These are phyloP conservation scores for Nemophila menziesii DNA, from an alignment of 257 asterid species.

Conservation along the genomic window DNA sequence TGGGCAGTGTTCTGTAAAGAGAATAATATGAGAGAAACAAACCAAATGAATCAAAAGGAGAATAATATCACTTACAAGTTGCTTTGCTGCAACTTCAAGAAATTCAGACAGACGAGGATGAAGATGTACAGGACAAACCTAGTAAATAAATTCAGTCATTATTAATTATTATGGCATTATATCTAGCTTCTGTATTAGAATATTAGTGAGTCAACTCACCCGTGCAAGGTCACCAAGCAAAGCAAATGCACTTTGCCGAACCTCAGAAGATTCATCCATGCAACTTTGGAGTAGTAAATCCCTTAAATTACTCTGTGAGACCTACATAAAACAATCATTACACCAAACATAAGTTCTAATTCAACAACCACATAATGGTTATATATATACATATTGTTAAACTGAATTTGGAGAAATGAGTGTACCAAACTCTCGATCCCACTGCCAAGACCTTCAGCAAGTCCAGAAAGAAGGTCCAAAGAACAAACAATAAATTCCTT, in stretches of 20 bases:
- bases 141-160: constrained; percentile 6
- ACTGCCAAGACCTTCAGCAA: constrained; percentile 94
- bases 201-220: constrained; percentile 29
- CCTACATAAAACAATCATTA: constrained; percentile 23
- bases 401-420: constrained; percentile 11
- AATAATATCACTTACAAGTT: constrained; percentile 50
- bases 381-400: too few relatives aligned
- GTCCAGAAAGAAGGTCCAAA: constrained; percentile 98
- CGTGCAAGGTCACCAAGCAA: constrained; percentile 96
- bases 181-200: too few relatives aligned
- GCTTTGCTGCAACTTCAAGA: constrained; percentile 82
- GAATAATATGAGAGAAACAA: constrained; percentile 10
- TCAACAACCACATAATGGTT: neutral
- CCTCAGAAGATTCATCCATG: constrained; percentile 83
- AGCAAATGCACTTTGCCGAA: constrained; percentile 97
- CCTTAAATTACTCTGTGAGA: constrained; percentile 77
- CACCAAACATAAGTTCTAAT: neutral
- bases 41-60: constrained; percentile 1
- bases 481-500: constrained; percentile 87
- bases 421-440: constrained; percentile 93
- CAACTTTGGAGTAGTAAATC: constrained; percentile 95
- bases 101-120: constrained; percentile 65
- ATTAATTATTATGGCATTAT: too few relatives aligned
- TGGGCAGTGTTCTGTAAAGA: constrained; percentile 52
- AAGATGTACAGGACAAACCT: constrained; percentile 42